These are phyloP conservation scores for Aurantiochytrium sp. DNA, from an alignment of 108 stramenopile genomes.

Conservation along the genomic window DNA sequence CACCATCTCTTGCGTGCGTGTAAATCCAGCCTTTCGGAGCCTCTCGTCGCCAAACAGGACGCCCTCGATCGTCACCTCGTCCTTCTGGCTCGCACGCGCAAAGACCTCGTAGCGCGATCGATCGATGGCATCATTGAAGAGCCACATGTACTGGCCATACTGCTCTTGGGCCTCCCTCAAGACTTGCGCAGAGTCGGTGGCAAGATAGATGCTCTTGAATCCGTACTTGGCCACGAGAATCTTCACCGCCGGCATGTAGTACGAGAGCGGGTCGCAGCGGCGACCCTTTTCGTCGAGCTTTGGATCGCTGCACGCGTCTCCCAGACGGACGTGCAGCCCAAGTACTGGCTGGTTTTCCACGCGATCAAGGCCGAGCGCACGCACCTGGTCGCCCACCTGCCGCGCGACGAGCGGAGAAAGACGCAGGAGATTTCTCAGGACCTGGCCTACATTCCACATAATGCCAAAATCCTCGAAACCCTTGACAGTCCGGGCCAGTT, in stretches of 20 bases:
- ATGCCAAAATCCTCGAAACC: background rate
- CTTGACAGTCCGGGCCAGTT: background rate
- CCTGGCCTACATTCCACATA: background rate
- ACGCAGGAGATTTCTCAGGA: background rate
- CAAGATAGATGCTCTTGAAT: background rate
- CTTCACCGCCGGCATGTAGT: background rate
- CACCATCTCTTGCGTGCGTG: background rate
- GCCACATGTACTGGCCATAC: background rate
- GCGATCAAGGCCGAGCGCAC: background rate
- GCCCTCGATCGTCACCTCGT: background rate
- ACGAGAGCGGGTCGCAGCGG: background rate
- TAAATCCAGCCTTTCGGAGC: background rate
- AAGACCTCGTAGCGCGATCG: background rate
- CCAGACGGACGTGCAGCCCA: background rate
- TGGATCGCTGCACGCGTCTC: background rate
- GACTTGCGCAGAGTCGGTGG: background rate
- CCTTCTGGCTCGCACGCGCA: background rate
- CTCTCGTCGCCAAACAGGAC: background rate
- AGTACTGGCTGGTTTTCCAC: background rate
- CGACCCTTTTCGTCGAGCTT: background rate
- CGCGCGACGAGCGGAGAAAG: background rate
- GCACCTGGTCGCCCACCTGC: background rate
- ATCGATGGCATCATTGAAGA: background rate
- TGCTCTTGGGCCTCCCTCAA: background rate
- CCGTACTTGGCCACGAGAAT: background rate